These are phyloP conservation scores for Pseudocercospora fijiensis DNA, from an alignment of 2,329 filamentous ascomycete species.

Conservation along the genomic window DNA sequence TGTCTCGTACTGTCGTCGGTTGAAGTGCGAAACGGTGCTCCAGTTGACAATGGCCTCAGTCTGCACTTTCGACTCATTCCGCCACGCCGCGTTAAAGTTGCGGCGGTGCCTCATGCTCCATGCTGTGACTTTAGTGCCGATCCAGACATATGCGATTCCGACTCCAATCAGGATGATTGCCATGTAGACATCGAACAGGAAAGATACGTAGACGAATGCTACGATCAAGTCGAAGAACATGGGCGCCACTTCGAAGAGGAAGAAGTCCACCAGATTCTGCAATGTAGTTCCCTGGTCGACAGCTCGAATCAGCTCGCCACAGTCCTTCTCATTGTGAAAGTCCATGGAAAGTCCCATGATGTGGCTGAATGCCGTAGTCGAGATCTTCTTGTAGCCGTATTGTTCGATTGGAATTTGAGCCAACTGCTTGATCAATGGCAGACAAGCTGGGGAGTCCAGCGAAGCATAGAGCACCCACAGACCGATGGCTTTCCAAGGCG, in stretches of 20 bases:
- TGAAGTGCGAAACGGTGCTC: constrained; percentile 61
- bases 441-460: constrained; percentile 53
- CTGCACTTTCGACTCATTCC: constrained; percentile 55
- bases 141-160: constrained; percentile 54
- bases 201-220: constrained; percentile 61
- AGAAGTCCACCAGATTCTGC: constrained; percentile 58
- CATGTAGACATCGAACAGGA: constrained; percentile 63
- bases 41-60: constrained; percentile 61
- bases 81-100: constrained; percentile 36
- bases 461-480: constrained; percentile 53
- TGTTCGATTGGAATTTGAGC: constrained; percentile 58
- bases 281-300: constrained; percentile 64
- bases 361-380: constrained; percentile 63
- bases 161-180: constrained; percentile 51
- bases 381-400: constrained; percentile 58
- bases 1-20: constrained; percentile 55
- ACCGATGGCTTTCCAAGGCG: constrained; percentile 56
- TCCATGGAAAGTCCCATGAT: constrained; percentile 69
- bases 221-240: constrained; percentile 62
- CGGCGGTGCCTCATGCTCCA: constrained; percentile 40
- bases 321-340: constrained; percentile 66
- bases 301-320: constrained; percentile 63
- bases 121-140: constrained; percentile 46
- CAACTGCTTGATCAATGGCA: constrained; percentile 52
- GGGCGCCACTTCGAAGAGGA: constrained; percentile 61